These are phyloP conservation scores for Apiospora saccharicola DNA, from an alignment of 2,329 filamentous ascomycete species.

Conservation along the genomic window DNA sequence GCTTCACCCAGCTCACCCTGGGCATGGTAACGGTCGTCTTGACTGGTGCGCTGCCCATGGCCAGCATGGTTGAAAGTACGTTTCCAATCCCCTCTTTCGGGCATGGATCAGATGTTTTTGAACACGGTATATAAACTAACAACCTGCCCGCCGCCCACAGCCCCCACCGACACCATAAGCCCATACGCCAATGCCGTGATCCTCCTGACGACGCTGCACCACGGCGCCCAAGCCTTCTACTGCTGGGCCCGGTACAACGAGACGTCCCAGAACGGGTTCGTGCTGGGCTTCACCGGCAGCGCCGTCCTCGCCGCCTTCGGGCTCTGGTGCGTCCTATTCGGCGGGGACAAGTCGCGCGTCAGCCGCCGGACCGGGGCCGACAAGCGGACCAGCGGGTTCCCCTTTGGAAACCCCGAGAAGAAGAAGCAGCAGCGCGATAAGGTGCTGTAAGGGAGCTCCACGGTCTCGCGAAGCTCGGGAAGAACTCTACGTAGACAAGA, in stretches of 20 bases:
- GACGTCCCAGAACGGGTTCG: conserved; percentile 63
- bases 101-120: no score
- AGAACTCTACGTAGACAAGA: no score
- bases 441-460: neutral
- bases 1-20: conserved; percentile 71
- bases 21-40: conserved; percentile 71
- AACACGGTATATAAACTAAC: neutral
- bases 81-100: neutral
- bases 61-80: conserved; percentile 53
- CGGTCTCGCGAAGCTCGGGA: no score
- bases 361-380: conserved; percentile 50
- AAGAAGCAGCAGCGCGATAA: conserved; percentile 16
- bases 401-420: conserved; percentile 43
- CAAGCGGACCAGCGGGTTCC: conserved; percentile 50
- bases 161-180: conserved; percentile 49
- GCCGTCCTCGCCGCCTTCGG: conserved; percentile 66
- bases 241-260: conserved; percentile 72
- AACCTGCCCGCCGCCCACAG: neutral
- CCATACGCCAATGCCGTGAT: conserved; percentile 73
- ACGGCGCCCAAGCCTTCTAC: conserved; percentile 68
- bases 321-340: conserved; percentile 64
- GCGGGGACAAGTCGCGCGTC: conserved; percentile 43
- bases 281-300: conserved; percentile 66
- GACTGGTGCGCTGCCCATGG: conserved; percentile 74
- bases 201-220: conserved; percentile 71